Conservation (phyloP, 306 rosid genomes). For the Hippophae tibetana region DNA sequence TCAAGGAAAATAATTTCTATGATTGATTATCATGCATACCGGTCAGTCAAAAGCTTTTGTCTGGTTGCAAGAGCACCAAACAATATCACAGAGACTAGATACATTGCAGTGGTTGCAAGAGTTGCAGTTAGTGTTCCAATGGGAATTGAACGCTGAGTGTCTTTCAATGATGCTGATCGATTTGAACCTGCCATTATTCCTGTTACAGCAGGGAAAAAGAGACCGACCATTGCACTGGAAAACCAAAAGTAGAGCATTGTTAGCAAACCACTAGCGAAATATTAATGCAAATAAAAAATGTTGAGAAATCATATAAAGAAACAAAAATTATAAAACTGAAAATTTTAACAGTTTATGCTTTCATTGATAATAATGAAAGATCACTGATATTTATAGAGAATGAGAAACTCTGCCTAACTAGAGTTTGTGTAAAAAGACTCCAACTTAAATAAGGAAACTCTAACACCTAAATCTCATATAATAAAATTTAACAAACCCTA, state of each 20-base stretch:
- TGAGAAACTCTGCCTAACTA: no score
- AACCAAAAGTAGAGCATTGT: constrained; percentile 13
- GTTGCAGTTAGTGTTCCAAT: constrained; percentile 90
- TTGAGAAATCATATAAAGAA: no score
- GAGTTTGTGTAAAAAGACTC: no score
- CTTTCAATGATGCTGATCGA: constrained; percentile 87
- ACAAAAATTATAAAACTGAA: neutral
- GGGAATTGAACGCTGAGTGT: constrained; percentile 97
- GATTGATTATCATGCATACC: constrained; percentile 28
- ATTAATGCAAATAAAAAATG: neutral
- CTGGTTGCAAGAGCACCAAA: constrained; percentile 86
- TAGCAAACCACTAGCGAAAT: constrained; percentile 16
- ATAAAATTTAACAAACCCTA: no score
- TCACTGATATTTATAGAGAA: no score
- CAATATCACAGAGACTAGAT: constrained; percentile 66
- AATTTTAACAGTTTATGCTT: neutral
- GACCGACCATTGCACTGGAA: constrained; percentile 95
- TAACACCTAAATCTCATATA: no score
- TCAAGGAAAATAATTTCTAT: neutral
- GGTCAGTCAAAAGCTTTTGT: constrained; percentile 76
- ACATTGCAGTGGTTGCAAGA: constrained; percentile 60
- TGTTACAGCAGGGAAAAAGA: constrained; percentile 97
- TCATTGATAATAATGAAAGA: neutral
- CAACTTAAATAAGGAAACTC: no score
- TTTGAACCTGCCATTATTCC: constrained; percentile 99